Base-by-base conservation (phyloP, 139 green algal genomes). In the Monoraphidium neglectum region DNA sequence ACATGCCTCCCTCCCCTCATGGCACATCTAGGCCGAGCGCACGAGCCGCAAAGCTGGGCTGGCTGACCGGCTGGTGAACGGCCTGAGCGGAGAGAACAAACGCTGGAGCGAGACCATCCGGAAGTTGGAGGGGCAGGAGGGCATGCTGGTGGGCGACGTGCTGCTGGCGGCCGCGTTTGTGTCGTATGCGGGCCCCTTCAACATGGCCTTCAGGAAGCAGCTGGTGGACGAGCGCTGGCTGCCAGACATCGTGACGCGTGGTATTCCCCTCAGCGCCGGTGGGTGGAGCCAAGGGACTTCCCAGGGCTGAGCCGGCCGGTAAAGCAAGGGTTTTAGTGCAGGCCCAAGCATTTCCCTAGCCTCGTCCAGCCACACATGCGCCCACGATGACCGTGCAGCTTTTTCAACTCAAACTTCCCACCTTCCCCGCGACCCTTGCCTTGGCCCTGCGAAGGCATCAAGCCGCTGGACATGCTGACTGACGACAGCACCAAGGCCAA, bases 61-160 rank as follows among this genome's bases (percentile, higher is more conserved):
- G 33, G 93, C 94, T 4, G 90, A 97, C 70, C 88, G 94, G 46
- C 87, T 98, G 2, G 95, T 97, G 77, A 94, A 92, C 65, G 94
- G 94, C 1, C 82, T 98, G 65, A 90, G 90, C 2, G 88, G 92
- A 40, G 94, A 98, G 87, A 96, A 92, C 64, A 83, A 93, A 36
- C 90, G 94, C 40, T 98, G 94, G 94, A 92, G 71, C 33, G 83
- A 90, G 30, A 89, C 90, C 76, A 95, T 98, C 46, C 73, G 84
- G 40, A 64, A 89, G 30, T 90, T 97, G 78, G 78, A 91, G 16
- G 47, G 47, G 1, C 54, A 83, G 32, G 84, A 90, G 79, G 78
- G 75, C 30, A 84, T 83, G 65, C 76, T 89, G 56, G 81, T 89
- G 51, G 94, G 94, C n/a, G 90, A 97, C 67, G 90, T 90, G 32